phyloP scores from a whole-genome alignment of 2,329 filamentous ascomycete genomes.

The Fusarium pseudograminearum region DNA sequence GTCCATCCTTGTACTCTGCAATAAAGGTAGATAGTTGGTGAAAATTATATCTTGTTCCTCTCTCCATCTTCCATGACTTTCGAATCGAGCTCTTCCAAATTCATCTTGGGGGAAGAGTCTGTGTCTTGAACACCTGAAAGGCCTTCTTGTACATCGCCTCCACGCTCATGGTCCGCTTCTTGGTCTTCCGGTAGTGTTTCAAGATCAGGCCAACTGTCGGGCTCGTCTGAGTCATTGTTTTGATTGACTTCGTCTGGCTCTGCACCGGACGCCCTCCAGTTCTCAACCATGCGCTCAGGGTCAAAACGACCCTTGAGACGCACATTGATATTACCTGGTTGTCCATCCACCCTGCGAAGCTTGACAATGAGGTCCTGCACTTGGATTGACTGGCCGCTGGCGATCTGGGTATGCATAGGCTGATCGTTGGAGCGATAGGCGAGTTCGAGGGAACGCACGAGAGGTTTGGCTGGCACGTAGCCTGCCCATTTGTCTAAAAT shows the following conservation, averaged over 20 bases:
- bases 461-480: constrained; percentile 48
- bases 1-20: background rate
- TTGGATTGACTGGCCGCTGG: constrained; percentile 18
- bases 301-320: constrained; percentile 43
- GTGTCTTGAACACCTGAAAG: background rate
- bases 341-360: constrained; percentile 36
- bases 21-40: background rate
- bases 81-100: background rate
- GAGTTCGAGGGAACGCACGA: constrained; percentile 45
- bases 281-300: constrained; percentile 38
- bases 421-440: constrained; percentile 47
- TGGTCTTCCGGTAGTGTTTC: background rate
- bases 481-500: constrained; percentile 48
- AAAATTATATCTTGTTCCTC: background rate
- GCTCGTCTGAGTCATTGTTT: background rate
- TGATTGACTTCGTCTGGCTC: background rate
- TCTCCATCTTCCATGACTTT: background rate
- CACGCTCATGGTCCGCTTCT: background rate
- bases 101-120: background rate
- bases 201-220: constrained; percentile 18
- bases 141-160: background rate
- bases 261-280: constrained; percentile 21
- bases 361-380: constrained; percentile 37
- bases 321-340: constrained; percentile 39
- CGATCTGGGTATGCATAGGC: constrained; percentile 43